Evolutionary conservation across 2,329 filamentous ascomycete genomes (phyloP), one percentile per base, ranked within the genome.

Genomic region (Exophiala lecanii-corni): DNA sequence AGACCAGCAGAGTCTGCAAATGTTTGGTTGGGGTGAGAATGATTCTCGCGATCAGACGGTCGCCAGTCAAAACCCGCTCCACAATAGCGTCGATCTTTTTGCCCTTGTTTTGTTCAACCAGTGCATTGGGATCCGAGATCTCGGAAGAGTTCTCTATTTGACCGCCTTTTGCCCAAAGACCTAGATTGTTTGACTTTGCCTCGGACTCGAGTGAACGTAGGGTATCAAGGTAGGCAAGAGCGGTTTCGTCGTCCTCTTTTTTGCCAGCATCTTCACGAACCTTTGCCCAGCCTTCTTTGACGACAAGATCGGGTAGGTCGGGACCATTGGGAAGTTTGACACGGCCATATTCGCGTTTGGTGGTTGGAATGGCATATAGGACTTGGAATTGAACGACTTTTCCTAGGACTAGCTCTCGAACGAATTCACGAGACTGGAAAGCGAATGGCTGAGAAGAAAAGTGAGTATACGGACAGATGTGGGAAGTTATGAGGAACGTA

Each of bases 401-500:
- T 61, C 91, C 91, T 43, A 97, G 84, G 30, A 84, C 76, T 39
- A 89, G 73, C 55, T 84, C 82, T 59, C 92, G 85, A 49, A 98
- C 78, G 64, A 86, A 92, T 68, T 98, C 92, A 61, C 92, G 87
- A 47, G 92, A 95, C 67, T 92, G 84, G 67, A 96, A 98, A 45
- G 87, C 89, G 61, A 85, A 94, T 26, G 84, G 82, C 76, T 79
- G 58, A 9, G 47, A 30, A 20, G 15, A 4, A 25, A 18, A 17
- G 39, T 45, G 42, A 52, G 50, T 39, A 25, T 39, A 30, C 15
- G 33, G 9, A 41, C 12, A 30, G 28, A 26, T 26, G 23, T 6
- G 23, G 12, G 9, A 43, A 39, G 15, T 40, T 13, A 40, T 25
- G 39, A 36, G 32, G 35, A 37, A 26, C 69, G 51, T 57, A 79